Evolutionary conservation across 75 land plant species (phyloP), one percentile per base, ranked within the genome.

Genomic region (Pseudotsuga menziesii): DNA sequence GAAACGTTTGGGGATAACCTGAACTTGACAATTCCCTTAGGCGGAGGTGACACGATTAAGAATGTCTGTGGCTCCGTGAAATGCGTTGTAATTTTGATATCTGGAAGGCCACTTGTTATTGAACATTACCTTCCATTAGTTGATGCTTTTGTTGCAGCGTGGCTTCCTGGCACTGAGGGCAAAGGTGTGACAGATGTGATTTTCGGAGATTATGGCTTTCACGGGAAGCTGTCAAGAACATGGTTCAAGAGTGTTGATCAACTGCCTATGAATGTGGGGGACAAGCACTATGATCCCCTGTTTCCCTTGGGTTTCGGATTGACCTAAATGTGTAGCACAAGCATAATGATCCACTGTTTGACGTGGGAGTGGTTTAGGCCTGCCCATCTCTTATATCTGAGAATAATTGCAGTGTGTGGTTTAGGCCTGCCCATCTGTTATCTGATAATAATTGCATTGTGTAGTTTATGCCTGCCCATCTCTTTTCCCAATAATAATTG

Each of bases 91-190:
- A 78, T 93, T 17, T 20, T 93, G 32, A 75, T 93, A 14, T 89
- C 96, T 2, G 96, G 96, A 12, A 80, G 96, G 44, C 96, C 96
- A 15, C 58, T 93, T 73, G 92, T 89, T 36, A 83, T 93, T 5
- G 82, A 87, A 76, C 94, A 91, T 9, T 83, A 89, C 56, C 52
- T 93, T 5, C 12, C 55, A 2, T 1, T 12, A 1, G 88, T 93
- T 13, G 87, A 86, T 56, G 94, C 94, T 12, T 78, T 93, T 32
- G 96, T 93, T 25, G 96, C 96, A 5, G 96, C 95, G 25, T 91
- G 95, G 95, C 83, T 93, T 15, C 95, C 95, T n/a, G 93, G 93
- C 4, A 78, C 85, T 25, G 89, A 91, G 82, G 94, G 95, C 26
- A 84, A 78, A 25, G 91, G 91, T 8, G 79, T 89, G n/a, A 78